A percentile compares a stretch with the other conserved stretches of the same genome.
These are phyloP conservation scores for Trametes maxima DNA, from an alignment of 768 basidiomycete genomes.

Conservation along the genomic window DNA sequence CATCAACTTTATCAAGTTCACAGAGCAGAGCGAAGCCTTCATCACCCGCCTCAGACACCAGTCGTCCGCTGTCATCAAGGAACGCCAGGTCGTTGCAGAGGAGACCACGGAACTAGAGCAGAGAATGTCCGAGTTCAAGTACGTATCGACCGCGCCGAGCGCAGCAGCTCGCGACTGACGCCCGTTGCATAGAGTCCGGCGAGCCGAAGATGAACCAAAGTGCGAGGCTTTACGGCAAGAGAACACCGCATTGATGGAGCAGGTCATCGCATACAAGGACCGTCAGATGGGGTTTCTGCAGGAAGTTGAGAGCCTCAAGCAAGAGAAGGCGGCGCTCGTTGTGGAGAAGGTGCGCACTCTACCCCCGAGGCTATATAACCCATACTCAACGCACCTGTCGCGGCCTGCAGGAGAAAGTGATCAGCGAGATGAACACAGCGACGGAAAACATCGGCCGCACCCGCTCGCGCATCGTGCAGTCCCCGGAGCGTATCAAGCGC, in stretches of 20 bases:
- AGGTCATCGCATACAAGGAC: slow-evolving; percentile 72
- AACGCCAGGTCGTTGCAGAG: slow-evolving; percentile 59
- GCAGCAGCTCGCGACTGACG: not conserved
- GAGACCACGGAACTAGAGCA: slow-evolving; percentile 52
- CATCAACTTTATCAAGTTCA: slow-evolving; percentile 93
- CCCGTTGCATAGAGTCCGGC: slow-evolving; percentile 50
- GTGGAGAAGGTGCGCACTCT: slow-evolving; percentile 58
- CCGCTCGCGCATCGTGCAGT: slow-evolving; percentile 81
- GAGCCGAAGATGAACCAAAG: slow-evolving; percentile 69
- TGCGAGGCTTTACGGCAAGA: slow-evolving; percentile 60
- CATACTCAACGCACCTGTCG: not conserved
- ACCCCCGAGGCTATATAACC: not conserved
- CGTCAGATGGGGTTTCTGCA: slow-evolving; percentile 58
- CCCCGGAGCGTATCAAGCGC: slow-evolving; percentile 85
- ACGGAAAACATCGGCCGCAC: slow-evolving; percentile 65
- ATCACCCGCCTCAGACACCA: slow-evolving; percentile 62
- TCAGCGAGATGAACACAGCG: slow-evolving; percentile 58
- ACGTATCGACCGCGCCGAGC: slow-evolving; percentile 24
- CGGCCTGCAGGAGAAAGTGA: slow-evolving; percentile 55
- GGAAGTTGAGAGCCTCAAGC: slow-evolving; percentile 71
- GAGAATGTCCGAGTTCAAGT: slow-evolving; percentile 62
- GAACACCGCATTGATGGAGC: slow-evolving; percentile 61
- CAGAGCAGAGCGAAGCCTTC: slow-evolving; percentile 69
- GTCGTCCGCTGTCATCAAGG: slow-evolving; percentile 56
- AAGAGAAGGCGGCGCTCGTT: slow-evolving; percentile 64